Conservation (phyloP, 78 protist genomes). For the Ministeria vibrans region DNA sequence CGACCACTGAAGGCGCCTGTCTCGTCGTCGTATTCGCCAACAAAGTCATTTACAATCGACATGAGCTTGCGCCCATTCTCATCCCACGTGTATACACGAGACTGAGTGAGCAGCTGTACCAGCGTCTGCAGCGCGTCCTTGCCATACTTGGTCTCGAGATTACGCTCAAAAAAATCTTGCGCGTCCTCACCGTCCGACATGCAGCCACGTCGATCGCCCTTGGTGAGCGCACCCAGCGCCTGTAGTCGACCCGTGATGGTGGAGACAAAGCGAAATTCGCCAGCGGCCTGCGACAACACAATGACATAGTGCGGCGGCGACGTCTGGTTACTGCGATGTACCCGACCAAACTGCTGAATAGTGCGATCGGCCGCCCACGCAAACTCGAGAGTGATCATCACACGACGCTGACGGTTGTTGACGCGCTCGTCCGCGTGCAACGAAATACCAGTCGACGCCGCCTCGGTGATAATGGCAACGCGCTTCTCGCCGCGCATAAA, state of each 20-base stretch:
- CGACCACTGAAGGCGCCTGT: too few relatives aligned
- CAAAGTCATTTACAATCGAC: too few relatives aligned
- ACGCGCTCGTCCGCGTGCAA: slow-evolving; percentile 32
- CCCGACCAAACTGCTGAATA: slow-evolving; percentile 39
- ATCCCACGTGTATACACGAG: too few relatives aligned
- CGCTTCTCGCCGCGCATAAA: too few relatives aligned
- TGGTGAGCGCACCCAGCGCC: slow-evolving; percentile 23
- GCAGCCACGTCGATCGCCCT: too few relatives aligned
- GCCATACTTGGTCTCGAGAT: too few relatives aligned
- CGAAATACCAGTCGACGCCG: slow-evolving; percentile 34
- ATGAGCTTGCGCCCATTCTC: too few relatives aligned
- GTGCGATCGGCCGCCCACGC: slow-evolving; percentile 15
- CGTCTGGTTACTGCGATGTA: slow-evolving; percentile 25
- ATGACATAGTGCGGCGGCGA: neutral
- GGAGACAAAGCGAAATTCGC: slow-evolving; percentile 12
- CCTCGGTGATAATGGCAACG: slow-evolving; percentile 38
- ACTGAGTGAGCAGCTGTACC: too few relatives aligned
- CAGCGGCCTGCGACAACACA: neutral
- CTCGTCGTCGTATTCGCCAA: too few relatives aligned
- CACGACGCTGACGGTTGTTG: slow-evolving; percentile 6
- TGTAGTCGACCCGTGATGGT: slow-evolving; percentile 3
- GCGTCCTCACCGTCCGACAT: too few relatives aligned
- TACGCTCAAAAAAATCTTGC: too few relatives aligned
- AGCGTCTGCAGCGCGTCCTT: too few relatives aligned
- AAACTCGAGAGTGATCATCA: slow-evolving; percentile 28